Evolutionary conservation across 2,329 filamentous ascomycete species (phyloP).

Genomic region (Thermothelomyces thermophilus): DNA sequence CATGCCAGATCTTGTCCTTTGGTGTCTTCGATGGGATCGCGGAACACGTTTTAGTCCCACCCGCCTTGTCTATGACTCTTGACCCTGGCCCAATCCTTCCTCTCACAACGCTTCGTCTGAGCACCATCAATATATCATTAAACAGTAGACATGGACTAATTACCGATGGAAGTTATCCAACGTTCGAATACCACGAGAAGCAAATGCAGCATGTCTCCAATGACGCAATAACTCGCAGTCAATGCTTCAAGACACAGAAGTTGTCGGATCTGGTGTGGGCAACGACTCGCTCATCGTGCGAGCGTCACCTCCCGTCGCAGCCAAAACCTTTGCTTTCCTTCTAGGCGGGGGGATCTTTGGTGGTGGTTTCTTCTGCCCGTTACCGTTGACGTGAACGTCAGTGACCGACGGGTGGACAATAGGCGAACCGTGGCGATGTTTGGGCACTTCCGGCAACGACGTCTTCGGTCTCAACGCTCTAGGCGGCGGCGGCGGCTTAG

Average conservation of each 20-base stretch:
- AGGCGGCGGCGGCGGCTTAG: conserved; percentile 14
- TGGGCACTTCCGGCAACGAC: conserved; percentile 48
- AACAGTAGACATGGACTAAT: background rate
- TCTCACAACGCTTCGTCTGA: background rate
- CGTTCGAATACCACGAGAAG: background rate
- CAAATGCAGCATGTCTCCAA: background rate
- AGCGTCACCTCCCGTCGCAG: background rate
- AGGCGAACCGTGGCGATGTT: conserved; percentile 48
- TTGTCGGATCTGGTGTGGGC: conserved; percentile 6
- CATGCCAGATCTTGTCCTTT: no score
- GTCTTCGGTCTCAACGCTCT: conserved; percentile 36
- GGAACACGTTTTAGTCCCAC: no score
- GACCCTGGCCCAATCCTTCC: background rate
- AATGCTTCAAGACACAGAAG: conserved; percentile 10
- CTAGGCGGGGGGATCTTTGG: conserved; percentile 25
- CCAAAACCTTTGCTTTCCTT: conserved; percentile 18
- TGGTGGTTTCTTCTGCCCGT: conserved; percentile 22
- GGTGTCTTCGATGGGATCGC: no score
- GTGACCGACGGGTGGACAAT: conserved; percentile 19
- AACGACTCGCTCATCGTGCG: conserved; percentile 4
- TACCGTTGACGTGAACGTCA: conserved; percentile 14
- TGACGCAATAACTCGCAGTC: no score
- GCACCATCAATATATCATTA: background rate
- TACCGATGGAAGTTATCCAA: background rate
- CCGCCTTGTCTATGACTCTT: background rate